Conservation (phyloP, 768 basidiomycete species). For the Exsudoporus frostii region DNA sequence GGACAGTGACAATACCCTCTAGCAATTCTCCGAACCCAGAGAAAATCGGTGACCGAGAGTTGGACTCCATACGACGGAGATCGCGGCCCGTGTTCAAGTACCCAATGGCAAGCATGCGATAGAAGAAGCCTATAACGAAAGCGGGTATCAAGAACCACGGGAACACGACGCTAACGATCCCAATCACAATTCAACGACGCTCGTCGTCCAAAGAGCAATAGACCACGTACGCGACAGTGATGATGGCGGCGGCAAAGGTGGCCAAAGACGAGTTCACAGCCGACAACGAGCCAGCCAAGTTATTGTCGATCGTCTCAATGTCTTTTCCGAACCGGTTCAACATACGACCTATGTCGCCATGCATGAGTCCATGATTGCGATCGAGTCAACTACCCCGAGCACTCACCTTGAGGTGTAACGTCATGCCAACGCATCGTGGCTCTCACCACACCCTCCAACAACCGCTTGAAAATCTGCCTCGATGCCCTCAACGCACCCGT, state of each 20-base stretch:
- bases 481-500: constrained; percentile 45
- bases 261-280: constrained; percentile 78
- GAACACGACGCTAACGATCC: constrained; percentile 56
- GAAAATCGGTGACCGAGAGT: constrained; percentile 79
- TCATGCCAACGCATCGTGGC: constrained; percentile 87
- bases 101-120: constrained; percentile 65
- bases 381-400: background rate
- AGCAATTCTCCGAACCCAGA: constrained; percentile 79
- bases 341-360: constrained; percentile 56
- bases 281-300: constrained; percentile 64
- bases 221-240: constrained; percentile 61
- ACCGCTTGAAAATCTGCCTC: constrained; percentile 39
- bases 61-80: constrained; percentile 87
- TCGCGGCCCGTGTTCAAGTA: constrained; percentile 82
- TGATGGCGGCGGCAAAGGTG: constrained; percentile 69
- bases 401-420: constrained; percentile 70
- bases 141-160: constrained; percentile 84
- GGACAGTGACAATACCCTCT: constrained; percentile 89
- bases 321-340: constrained; percentile 87
- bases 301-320: constrained; percentile 81
- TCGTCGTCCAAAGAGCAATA: constrained; percentile 6
- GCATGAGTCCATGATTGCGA: background rate
- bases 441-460: constrained; percentile 67
- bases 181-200: background rate
- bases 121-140: constrained; percentile 65